Evolutionary conservation across 2,329 filamentous ascomycete genomes (phyloP).

Genomic region (Neonectria hederae): DNA sequence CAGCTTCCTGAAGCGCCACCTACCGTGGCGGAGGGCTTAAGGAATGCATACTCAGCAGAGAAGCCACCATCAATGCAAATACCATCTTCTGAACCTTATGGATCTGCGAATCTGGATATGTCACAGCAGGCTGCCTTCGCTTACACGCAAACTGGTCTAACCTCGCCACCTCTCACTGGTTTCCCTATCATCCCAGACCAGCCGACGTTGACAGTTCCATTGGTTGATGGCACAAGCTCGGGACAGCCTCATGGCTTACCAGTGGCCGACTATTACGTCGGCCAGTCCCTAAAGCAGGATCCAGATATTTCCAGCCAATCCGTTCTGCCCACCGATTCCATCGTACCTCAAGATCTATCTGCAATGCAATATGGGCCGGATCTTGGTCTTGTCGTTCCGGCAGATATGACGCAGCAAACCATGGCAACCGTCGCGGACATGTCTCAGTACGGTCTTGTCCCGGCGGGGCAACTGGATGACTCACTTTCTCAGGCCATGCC

Average conservation of each 20-base stretch:
- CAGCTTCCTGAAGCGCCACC: slow-evolving; percentile 39
- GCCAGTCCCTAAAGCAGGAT: slow-evolving; percentile 35
- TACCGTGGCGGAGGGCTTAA: slow-evolving; percentile 42
- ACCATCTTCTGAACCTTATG: slow-evolving; percentile 32
- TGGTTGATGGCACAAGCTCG: slow-evolving; percentile 25
- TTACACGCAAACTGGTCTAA: slow-evolving; percentile 32
- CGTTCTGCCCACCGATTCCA: slow-evolving; percentile 30
- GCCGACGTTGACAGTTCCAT: slow-evolving; percentile 25
- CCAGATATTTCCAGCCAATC: slow-evolving; percentile 27
- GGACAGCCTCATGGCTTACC: slow-evolving; percentile 31
- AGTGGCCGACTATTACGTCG: slow-evolving; percentile 33
- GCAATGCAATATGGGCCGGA: slow-evolving; percentile 33
- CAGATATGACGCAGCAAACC: slow-evolving; percentile 27
- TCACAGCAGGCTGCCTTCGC: slow-evolving; percentile 26
- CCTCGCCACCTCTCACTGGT: slow-evolving; percentile 32
- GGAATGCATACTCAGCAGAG: slow-evolving; percentile 46
- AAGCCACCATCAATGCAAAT: slow-evolving; percentile 40
- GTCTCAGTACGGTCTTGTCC: slow-evolving; percentile 31
- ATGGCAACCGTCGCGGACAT: slow-evolving; percentile 25
- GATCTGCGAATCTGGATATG: slow-evolving; percentile 24
- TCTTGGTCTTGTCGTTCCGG: slow-evolving; percentile 26
- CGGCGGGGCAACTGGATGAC: slow-evolving; percentile 25
- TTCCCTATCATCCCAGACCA: slow-evolving; percentile 37
- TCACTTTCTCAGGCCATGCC: slow-evolving; percentile 17
- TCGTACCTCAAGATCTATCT: slow-evolving; percentile 30